These are phyloP conservation scores for Aspergillus incahuasiensis DNA, from an alignment of 495 filamentous ascomycete species.

Conservation along the genomic window DNA sequence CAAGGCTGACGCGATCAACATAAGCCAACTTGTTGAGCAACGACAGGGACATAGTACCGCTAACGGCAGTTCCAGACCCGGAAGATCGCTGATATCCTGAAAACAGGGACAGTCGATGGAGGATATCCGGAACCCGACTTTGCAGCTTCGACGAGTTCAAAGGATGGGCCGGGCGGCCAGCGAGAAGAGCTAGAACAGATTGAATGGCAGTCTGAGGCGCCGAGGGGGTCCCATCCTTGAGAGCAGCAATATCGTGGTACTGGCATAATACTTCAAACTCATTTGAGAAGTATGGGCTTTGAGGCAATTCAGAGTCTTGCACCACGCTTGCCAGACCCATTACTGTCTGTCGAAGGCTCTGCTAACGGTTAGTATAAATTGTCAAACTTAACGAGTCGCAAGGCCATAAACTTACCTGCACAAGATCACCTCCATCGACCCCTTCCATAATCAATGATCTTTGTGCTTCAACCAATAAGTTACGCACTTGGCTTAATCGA, in stretches of 20 bases:
- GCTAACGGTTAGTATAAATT: conserved; percentile 10
- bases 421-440: conserved; percentile 33
- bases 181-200: conserved; percentile 36
- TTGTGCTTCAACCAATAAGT: conserved; percentile 42
- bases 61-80: conserved; percentile 38
- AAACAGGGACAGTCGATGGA: conserved; percentile 37
- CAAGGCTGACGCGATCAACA: conserved; percentile 50
- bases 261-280: conserved; percentile 67
- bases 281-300: conserved; percentile 46
- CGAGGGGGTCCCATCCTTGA: conserved; percentile 12
- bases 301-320: conserved; percentile 34
- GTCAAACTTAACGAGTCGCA: not conserved
- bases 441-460: conserved; percentile 36
- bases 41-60: conserved; percentile 49
- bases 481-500: conserved; percentile 35
- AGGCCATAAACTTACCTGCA: conserved; percentile 22
- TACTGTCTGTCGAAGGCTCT: conserved; percentile 55
- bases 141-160: conserved; percentile 30
- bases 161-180: conserved; percentile 36
- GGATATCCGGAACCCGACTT: conserved; percentile 30
- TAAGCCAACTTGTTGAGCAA: conserved; percentile 53
- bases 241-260: conserved; percentile 44
- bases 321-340: conserved; percentile 45
- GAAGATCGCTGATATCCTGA: conserved; percentile 27
- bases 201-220: conserved; percentile 18